Percentiles rank a stretch among this genome's conserved stretches.
phyloP scores from a whole-genome alignment of 805 yeast genomes.

The Candida oleophila region DNA sequence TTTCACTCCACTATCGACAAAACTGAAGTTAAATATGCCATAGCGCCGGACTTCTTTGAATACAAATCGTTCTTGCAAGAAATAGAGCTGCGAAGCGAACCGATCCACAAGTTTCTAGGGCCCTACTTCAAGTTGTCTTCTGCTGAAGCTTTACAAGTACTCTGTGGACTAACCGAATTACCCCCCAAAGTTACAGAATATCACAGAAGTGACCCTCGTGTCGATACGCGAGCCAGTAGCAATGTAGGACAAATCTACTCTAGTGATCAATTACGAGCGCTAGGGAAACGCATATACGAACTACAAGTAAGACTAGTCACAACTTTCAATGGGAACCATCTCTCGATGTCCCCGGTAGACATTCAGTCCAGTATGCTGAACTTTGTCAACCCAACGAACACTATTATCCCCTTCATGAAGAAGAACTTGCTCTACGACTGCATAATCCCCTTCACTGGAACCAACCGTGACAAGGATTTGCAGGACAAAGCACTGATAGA shows the following conservation, averaged over 20 bases:
- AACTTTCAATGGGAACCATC: slow-evolving; percentile 27
- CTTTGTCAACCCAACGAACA: slow-evolving; percentile 15
- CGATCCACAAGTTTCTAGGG: slow-evolving; percentile 26
- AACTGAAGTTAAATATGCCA: not conserved
- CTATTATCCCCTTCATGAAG: slow-evolving; percentile 33
- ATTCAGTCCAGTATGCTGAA: slow-evolving; percentile 21
- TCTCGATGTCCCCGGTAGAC: slow-evolving; percentile 29
- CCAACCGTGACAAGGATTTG: slow-evolving; percentile 12
- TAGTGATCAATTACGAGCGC: slow-evolving; percentile 21
- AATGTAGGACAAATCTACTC: slow-evolving; percentile 10
- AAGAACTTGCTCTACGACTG: slow-evolving; percentile 22
- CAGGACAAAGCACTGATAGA: slow-evolving; percentile 7
- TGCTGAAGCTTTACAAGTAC: slow-evolving; percentile 23
- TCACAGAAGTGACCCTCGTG: not conserved
- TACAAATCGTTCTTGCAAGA: slow-evolving; percentile 5
- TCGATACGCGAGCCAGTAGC: not conserved
- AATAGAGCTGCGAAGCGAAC: slow-evolving; percentile 13
- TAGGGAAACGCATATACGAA: slow-evolving; percentile 25
- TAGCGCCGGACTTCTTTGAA: slow-evolving; percentile 3
- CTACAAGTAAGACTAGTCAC: slow-evolving; percentile 22
- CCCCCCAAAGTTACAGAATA: slow-evolving; percentile 5
- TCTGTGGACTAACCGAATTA: slow-evolving; percentile 30
- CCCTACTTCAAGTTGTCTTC: slow-evolving; percentile 20
- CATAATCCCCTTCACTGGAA: slow-evolving; percentile 33
- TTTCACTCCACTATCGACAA: not conserved